Evolutionary conservation across 495 filamentous ascomycete species (phyloP), one percentile per base, ranked within the genome.

Genomic region (Penicillium argentinense): DNA sequence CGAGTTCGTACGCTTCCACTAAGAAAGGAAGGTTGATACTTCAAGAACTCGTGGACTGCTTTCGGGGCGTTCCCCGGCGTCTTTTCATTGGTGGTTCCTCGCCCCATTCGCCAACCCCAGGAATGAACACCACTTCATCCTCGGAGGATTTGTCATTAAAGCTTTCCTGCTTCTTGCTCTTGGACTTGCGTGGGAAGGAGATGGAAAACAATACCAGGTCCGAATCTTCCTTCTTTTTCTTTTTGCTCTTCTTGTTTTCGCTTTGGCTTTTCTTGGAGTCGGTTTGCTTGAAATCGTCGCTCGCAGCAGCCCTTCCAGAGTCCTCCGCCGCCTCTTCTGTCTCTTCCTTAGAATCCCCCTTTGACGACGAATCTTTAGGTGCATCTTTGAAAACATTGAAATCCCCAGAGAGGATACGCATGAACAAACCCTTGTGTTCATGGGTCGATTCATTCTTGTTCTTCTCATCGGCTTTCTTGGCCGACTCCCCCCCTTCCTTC

Each of bases 71-170:
- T 12, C 54, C 54, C 22, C 70, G 62, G 18, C 63, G 57, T 48
- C 64, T 63, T 43, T 73, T 73, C 11, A 59, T 21, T 21, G 70
- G 70, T 2, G 68, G 70, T 24, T 71, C 70, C 22, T 62, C 54
- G 18, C 64, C 58, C 9, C 53, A 30, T 25, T 62, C 54, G 13
- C 40, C 14, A 9, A 39, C 34, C 3, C 44, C 48, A 27, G 65
- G 57, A 12, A 63, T 56, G 34, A 50, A 34, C 1, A 59, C 57
- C 45, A 49, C 28, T 30, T 51, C 38, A 12, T 67, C 17, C 16
- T 40, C 22, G 3, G 16, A n/a, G 17, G 45, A 16, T 5, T 18
- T 9, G 6, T 28, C 29, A 21, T 7, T 26, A 12, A 4, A 9
- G 9, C 6, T 23, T 14, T 27, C 27, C 26, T 36, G 5, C 25